Conservation (phyloP, 2,329 filamentous ascomycete species). For the Beauveria sp. region DNA sequence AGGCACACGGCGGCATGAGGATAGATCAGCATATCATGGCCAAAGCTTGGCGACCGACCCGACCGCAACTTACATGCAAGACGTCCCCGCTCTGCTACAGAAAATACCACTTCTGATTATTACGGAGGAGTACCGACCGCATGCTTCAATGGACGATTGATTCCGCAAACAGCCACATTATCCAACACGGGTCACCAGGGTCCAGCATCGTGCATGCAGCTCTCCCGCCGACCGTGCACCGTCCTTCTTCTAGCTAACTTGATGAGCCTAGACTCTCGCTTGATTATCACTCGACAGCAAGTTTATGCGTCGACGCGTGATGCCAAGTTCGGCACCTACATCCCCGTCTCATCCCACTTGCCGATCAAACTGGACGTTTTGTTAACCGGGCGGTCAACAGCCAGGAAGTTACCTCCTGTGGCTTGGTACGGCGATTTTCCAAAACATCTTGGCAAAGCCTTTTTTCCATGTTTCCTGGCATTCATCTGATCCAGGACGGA, state of each 20-base stretch:
- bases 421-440: neutral
- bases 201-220: neutral
- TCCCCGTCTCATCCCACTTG: neutral
- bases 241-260: neutral
- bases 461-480: neutral
- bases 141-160: no score
- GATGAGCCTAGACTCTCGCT: neutral
- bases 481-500: neutral
- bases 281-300: neutral
- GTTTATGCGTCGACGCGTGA: neutral
- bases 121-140: no score
- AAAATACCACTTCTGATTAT: neutral
- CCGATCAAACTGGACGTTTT: neutral
- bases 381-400: no score
- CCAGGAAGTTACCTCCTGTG: neutral
- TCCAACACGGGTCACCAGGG: no score
- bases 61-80: no score
- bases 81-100: neutral
- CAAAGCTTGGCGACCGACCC: neutral
- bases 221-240: neutral
- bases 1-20: neutral
- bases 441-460: neutral
- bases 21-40: neutral
- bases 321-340: neutral
- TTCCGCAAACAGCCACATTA: no score